Conservation (phyloP, 305 asterid species). For the Plantago rigida region DNA sequence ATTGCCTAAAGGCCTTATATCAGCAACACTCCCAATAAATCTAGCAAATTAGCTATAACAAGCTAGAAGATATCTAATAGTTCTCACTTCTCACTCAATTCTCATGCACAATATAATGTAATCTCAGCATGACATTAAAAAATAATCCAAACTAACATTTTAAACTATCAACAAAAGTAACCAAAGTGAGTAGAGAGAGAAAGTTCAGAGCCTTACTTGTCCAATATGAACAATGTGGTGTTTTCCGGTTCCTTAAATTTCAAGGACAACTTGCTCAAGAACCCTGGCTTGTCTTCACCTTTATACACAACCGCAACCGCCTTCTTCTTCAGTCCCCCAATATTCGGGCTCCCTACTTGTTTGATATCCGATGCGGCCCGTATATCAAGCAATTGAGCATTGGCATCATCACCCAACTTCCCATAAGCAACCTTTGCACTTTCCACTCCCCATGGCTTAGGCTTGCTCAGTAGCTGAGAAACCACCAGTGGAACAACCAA, state of each 20-base stretch:
- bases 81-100: neutral
- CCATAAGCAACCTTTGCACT: constrained; percentile 69
- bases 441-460: constrained; percentile 75
- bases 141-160: constrained; percentile 1
- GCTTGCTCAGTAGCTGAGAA: constrained; percentile 51
- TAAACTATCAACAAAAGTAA: neutral
- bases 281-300: constrained; percentile 70
- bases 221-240: constrained; percentile 77
- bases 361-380: constrained; percentile 49
- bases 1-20: neutral
- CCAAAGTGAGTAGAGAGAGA: constrained; percentile 9
- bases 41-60: neutral
- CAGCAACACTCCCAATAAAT: neutral
- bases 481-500: constrained; percentile 61
- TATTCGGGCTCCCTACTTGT: constrained; percentile 65
- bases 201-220: constrained; percentile 60
- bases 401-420: constrained; percentile 57
- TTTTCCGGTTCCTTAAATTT: constrained; percentile 76
- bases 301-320: constrained; percentile 51
- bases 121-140: neutral
- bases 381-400: constrained; percentile 69
- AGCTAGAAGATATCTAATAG: neutral
- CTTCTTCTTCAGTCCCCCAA: constrained; percentile 72
- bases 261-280: constrained; percentile 62
- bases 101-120: neutral